These are phyloP conservation scores for Cyberlindnera maclurae DNA, from an alignment of 805 yeast species.

Conservation along the genomic window DNA sequence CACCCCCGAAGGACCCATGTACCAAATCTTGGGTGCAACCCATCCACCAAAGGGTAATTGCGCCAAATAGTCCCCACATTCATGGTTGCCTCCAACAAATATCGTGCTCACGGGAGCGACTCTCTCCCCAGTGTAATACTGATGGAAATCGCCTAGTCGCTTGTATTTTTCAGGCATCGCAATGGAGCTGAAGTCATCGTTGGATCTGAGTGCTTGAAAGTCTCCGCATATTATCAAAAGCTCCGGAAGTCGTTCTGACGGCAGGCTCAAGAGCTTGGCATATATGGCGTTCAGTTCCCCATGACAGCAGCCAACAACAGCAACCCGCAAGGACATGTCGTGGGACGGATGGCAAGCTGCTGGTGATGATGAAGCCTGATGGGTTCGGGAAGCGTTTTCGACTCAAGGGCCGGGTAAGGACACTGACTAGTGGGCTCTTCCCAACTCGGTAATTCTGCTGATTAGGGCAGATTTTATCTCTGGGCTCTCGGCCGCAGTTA, in stretches of 20 bases:
- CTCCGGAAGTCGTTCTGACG: slow-evolving; percentile 33
- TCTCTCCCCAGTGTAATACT: slow-evolving; percentile 54
- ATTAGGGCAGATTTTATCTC: no score
- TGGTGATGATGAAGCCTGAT: no score
- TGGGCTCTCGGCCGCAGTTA: no score
- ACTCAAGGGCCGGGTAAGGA: no score
- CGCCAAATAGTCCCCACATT: slow-evolving; percentile 69
- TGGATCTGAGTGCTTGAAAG: slow-evolving; percentile 71
- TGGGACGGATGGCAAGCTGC: no score
- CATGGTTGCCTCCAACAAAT: slow-evolving; percentile 95
- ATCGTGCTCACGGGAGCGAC: slow-evolving; percentile 72
- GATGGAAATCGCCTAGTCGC: slow-evolving; percentile 69
- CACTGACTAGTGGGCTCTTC: no score
- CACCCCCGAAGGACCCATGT: slow-evolving; percentile 70
- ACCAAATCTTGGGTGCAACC: slow-evolving; percentile 85
- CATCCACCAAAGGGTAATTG: slow-evolving; percentile 84
- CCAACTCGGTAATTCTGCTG: no score
- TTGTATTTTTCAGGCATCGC: slow-evolving; percentile 77
- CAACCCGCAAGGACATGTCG: slow-evolving; percentile 32
- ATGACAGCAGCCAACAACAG: slow-evolving; percentile 88
- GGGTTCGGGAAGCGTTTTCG: no score
- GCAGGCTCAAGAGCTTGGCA: slow-evolving; percentile 20
- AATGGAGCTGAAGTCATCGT: slow-evolving; percentile 58
- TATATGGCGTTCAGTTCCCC: slow-evolving; percentile 67
- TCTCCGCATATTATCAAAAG: slow-evolving; percentile 83